A percentile compares a stretch with the other conserved stretches of the same genome.
Evolutionary conservation across 441 rosid genomes (phyloP).

Genomic region (Jatropha podagrica): DNA sequence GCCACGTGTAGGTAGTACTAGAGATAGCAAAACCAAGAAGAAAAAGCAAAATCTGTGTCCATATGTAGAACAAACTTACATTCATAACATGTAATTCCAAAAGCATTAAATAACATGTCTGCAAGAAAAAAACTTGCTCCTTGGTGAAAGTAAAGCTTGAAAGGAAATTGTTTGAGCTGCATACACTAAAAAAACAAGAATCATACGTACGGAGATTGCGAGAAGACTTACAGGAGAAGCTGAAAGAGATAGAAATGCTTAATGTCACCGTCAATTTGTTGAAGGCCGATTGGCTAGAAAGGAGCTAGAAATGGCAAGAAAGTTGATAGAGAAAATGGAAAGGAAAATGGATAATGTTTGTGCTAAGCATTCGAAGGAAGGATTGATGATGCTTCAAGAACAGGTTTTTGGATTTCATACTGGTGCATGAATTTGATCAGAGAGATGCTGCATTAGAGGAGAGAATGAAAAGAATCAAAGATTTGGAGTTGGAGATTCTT

Average conservation of each 20-base stretch:
- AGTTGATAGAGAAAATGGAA: conserved; percentile 24
- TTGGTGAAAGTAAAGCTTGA: conserved; percentile 27
- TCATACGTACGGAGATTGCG: conserved; percentile 22
- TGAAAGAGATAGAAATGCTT: conserved; percentile 27
- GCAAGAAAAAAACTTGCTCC: conserved; percentile 12
- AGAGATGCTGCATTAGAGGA: conserved; percentile 12
- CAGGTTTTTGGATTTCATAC: conserved; percentile 20
- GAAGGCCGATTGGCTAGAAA: conserved; percentile 18
- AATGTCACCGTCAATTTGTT: conserved; percentile 13
- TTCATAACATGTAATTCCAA: conserved; percentile 18
- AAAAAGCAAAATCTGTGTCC: background rate
- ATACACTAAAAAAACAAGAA: conserved; percentile 24
- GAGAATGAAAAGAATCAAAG: conserved; percentile 16
- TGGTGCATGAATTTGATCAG: background rate
- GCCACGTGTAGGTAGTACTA: too few species aligned
- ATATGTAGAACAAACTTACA: background rate
- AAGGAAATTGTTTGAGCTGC: conserved; percentile 28
- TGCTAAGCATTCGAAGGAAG: conserved; percentile 17
- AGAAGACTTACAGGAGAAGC: conserved; percentile 24
- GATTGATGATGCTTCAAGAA: conserved; percentile 29
- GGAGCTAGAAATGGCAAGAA: conserved; percentile 29
- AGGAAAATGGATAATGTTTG: conserved; percentile 15
- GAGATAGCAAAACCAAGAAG: too few species aligned
- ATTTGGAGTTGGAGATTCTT: conserved; percentile 20
- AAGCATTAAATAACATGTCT: conserved; percentile 11